Evolutionary conservation across 2,329 filamentous ascomycete genomes (phyloP), one percentile per base, ranked within the genome.

Genomic region (Fusarium keratoplasticum): DNA sequence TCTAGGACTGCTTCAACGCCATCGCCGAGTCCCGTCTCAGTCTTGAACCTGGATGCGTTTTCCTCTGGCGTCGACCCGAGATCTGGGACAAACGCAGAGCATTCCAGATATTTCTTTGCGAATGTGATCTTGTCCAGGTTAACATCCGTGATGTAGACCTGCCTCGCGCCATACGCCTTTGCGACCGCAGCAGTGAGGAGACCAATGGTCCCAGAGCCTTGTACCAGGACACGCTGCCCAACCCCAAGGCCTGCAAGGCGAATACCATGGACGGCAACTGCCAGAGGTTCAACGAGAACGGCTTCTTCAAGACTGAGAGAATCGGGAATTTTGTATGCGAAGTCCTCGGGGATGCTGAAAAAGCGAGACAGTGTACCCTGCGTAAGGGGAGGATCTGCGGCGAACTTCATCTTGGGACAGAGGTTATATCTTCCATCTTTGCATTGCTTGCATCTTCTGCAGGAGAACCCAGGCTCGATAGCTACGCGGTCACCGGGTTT

Each of bases 311-410:
- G 85, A 1, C 89, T 91, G 61, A 98, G 90, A 71, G 86, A 82
- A 18, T 92, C 90, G 0, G 96, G 95, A 4, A 98, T 89, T 84
- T 94, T 94, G 84, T 96, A 97, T 88, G 95, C 97, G 81, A 97
- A 98, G 82, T 98, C 96, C 74, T 93, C 90, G 2, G 96, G 94
- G 11, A 96, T 87, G 9, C 87, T 81, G 86, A 96, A 98, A 86
- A 95, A 96, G 61, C 94, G 93, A 3, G 95, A 92, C 58, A 98
- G 87, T 0, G 95, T 98, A 60, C 95, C 95, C 82, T 98, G 92
- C 2, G 61, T 66, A 80, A 92, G 91, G 2, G 96, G 96, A n/a
- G 96, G 96, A 13, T 95, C 98, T 1, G 96, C 95, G 20, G 96
- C 96, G 80, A 98, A 98, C 18, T 84, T 86, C 95, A 98, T 98